Evolutionary conservation across 1,139 yeast genomes (phyloP), one percentile per base, ranked within the genome.

Genomic region (Magnusiomyces fungicola): DNA sequence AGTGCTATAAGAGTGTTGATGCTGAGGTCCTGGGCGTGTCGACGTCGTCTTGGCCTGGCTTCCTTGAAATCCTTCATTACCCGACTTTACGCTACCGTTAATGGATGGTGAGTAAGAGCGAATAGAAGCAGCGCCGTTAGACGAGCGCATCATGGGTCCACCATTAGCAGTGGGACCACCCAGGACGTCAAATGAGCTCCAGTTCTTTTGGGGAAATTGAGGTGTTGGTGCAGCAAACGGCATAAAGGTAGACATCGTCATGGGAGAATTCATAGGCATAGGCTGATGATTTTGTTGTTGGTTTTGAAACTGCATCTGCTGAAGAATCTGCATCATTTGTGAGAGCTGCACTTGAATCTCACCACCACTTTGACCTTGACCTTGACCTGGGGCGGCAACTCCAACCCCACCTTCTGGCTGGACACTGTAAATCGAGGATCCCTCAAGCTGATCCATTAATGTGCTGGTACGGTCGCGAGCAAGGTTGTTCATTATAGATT

Each of bases 31-130:
- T n/a, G n/a, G n/a, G n/a, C n/a, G n/a, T n/a, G n/a, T n/a, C n/a
- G n/a, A n/a, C n/a, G n/a, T n/a, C n/a, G n/a, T n/a, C n/a, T n/a
- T n/a, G n/a, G n/a, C n/a, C n/a, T n/a, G n/a, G n/a, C n/a, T n/a
- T 16, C 23, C 5, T 18, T 16, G 23, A 18, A 18, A 23, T 5
- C 6, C 23, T 5, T 39, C 32, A n/a, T 39, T 24, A 19, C 32
- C 32, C 7, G 42, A 34, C 21, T 27, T 14, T 19, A 37, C 18
- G 14, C 47, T 44, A 9, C 41, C 42, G 24, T 44, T 22, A 14
- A 44, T 29, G 5, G 61, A 56, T 36, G 54, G 56, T 3, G 60
- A 52, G 43, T 55, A 50, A 2, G 63, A 59, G 10, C 61, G 55
- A 22, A 59, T 51, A 1, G 62, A 58, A 3, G 57, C 54, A 3